Percentiles rank a stretch among this genome's conserved stretches.
phyloP scores from a whole-genome alignment of 225 moss, liverwort and hornwort genomes.

The Bryum argenteum region DNA sequence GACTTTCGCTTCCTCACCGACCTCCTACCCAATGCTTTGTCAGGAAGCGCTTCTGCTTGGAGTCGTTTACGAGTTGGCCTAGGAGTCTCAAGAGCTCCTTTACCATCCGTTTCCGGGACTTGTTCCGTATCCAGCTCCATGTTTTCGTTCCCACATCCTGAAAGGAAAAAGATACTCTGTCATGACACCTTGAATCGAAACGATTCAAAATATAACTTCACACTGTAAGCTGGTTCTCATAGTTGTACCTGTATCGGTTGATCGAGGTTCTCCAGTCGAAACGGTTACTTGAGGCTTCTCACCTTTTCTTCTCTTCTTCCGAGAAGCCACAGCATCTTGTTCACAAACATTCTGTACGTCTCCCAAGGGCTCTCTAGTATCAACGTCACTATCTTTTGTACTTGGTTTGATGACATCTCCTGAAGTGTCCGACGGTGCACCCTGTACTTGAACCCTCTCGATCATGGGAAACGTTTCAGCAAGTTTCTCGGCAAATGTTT shows the following conservation, averaged over 20 bases:
- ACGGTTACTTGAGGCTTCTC: not conserved
- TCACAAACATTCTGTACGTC: constrained; percentile 17
- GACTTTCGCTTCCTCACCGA: constrained; percentile 30
- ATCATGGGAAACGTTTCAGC: too few relatives aligned
- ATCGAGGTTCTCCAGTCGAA: not conserved
- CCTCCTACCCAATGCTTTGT: constrained; percentile 22
- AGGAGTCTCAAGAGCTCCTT: constrained; percentile 17
- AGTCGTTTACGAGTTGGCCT: constrained; percentile 36
- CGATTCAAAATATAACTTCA: not conserved
- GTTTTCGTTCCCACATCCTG: constrained; percentile 46
- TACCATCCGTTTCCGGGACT: constrained; percentile 3
- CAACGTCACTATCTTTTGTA: not conserved
- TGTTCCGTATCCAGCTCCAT: not conserved
- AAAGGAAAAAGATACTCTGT: not conserved
- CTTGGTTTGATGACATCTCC: constrained; percentile 9
- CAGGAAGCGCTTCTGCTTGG: constrained; percentile 18
- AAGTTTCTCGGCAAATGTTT: too few relatives aligned
- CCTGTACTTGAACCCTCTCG: too few relatives aligned
- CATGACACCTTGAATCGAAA: not conserved
- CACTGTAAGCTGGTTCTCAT: not conserved
- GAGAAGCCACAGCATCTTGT: constrained; percentile 22
- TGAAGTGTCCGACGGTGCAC: not conserved
- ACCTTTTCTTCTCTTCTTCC: constrained; percentile 40
- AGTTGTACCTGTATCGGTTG: constrained; percentile 23
- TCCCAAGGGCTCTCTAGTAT: constrained; percentile 27